Base-by-base conservation (phyloP, 1,139 yeast genomes). In the Yamadazyma songkhlaensis region DNA sequence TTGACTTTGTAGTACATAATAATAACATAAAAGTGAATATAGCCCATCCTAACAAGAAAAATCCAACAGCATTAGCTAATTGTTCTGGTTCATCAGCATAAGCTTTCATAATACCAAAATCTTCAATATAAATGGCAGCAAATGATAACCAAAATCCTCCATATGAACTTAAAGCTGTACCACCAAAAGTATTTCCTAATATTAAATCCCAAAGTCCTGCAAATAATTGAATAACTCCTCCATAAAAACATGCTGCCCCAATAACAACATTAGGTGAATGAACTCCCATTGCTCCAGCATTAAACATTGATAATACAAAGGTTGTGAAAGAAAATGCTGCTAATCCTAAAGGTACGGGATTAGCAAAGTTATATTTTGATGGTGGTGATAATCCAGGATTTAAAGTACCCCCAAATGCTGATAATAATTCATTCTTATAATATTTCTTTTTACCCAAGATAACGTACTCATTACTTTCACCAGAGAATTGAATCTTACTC, bases 281-380 rank as follows among this genome's bases (percentile, higher is more conserved):
- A 25, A 71, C 53, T 4, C 75, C 75, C 64, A 60, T 62, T 11
- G 75, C 74, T 40, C 53, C 58, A 14, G 69, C 67, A 35, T 67
- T 62, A 44, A 42, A 52, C 53, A 79, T 64, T 1, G 74, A 69
- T 39, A 72, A 60, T 10, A 66, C 65, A 48, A 79, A 68, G 1
- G 82, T 74, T 24, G 77, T 67, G 43, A 73, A 49, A 14, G 72
- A 67, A 57, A 77, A 80, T 2, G 76, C 78, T 20, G 74, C 64
- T 40, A 79, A 64, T 2, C 85, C 86, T 43, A 79, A 59, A 3
- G 87, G 84, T 20, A 79, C 76, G 1, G 86, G 83, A 49, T 81
- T 79, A 26, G 74, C 84, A 41, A 70, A 59, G 36, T 62, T 48
- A 36, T 62, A 53, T 17, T 44, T 47, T 17, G 73, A 69, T 36